Evolutionary conservation across 352 stramenopile genomes (phyloP).

Genomic region (Phytophthora podocarpi): DNA sequence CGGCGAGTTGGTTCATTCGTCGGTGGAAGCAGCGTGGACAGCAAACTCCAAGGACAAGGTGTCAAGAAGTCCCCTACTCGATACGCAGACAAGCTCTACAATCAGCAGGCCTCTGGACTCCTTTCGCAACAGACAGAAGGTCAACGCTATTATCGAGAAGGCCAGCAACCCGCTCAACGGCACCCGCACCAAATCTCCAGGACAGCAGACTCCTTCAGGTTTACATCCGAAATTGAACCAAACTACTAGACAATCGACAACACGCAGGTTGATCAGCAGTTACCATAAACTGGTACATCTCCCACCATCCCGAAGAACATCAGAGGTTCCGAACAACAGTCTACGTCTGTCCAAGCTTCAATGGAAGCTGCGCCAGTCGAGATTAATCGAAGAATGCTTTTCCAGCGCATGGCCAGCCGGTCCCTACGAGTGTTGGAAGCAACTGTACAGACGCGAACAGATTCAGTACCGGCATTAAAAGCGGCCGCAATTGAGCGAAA

Average conservation of each 20-base stretch:
- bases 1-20: slow-evolving; percentile 29
- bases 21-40: slow-evolving; percentile 2
- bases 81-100: slow-evolving; percentile 35
- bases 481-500: neutral
- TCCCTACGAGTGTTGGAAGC: slow-evolving; percentile 25
- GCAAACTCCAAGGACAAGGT: neutral
- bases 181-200: neutral
- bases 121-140: neutral
- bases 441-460: slow-evolving; percentile 1
- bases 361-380: neutral
- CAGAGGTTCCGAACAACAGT: neutral
- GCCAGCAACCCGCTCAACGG: neutral
- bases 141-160: neutral
- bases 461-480: neutral
- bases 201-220: slow-evolving; percentile 3
- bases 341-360: neutral
- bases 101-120: neutral
- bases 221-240: slow-evolving; percentile 20
- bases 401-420: slow-evolving; percentile 20
- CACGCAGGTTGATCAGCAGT: neutral
- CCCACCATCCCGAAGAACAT: neutral
- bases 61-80: slow-evolving; percentile 28
- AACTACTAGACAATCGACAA: neutral
- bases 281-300: neutral
- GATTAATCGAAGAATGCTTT: slow-evolving; percentile 1